phyloP scores from a whole-genome alignment of 208 protist genomes.

The Vickermania spadyakhi region DNA sequence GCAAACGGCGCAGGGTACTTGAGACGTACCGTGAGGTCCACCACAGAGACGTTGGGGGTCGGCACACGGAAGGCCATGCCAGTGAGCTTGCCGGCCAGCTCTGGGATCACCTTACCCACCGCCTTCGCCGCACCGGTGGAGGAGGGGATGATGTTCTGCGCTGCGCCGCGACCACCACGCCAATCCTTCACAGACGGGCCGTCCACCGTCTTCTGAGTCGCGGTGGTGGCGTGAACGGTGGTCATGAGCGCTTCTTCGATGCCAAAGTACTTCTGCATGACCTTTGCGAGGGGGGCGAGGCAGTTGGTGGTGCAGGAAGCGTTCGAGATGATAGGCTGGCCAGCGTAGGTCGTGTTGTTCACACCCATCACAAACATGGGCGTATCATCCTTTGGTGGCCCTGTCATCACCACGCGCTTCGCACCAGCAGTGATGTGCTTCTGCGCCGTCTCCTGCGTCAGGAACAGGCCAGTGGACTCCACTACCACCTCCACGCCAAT shows the following conservation, averaged over 20 bases:
- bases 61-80: constrained; percentile 99
- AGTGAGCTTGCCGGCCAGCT: constrained; percentile 83
- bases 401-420: constrained; percentile 99
- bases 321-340: constrained; percentile 93
- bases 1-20: constrained; percentile 91
- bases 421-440: constrained; percentile 94
- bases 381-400: constrained; percentile 93
- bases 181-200: constrained; percentile 97
- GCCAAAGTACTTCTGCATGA: constrained; percentile 88
- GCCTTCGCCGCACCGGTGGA: constrained; percentile 98
- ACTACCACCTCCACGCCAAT: constrained; percentile 95
- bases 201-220: constrained; percentile 98
- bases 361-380: constrained; percentile 99
- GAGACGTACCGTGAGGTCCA: constrained; percentile 96
- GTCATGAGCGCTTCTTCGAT: constrained; percentile 94
- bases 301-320: constrained; percentile 99
- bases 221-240: constrained; percentile 98
- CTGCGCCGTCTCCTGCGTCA: constrained; percentile 74
- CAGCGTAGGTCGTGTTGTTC: constrained; percentile 93
- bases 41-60: constrained; percentile 97
- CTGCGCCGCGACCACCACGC: constrained; percentile 93
- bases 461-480: constrained; percentile 99
- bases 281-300: constrained; percentile 97
- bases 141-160: constrained; percentile 99
- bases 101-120: constrained; percentile 94